phyloP scores from a whole-genome alignment of 2,329 filamentous ascomycete species.

The Epichloe gansuensis region DNA sequence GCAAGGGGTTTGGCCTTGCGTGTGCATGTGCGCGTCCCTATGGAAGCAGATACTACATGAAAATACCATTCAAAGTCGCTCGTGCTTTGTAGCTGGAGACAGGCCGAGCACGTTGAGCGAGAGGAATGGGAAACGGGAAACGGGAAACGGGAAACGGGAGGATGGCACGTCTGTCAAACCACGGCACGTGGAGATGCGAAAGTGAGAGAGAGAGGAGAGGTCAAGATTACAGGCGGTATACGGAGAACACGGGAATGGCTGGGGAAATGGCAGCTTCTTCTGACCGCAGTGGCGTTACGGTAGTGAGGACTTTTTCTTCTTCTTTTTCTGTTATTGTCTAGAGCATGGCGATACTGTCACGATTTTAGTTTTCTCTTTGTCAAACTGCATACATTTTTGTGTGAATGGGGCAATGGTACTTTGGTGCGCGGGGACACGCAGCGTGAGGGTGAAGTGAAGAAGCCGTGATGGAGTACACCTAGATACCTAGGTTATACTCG shows the following conservation, averaged over 20 bases:
- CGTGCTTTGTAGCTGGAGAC: neutral
- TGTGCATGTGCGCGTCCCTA: too few species aligned
- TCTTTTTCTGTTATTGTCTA: constrained; percentile 12
- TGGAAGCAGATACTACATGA: neutral
- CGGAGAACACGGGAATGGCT: neutral
- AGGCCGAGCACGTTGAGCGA: neutral
- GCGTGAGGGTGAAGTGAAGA: too few species aligned
- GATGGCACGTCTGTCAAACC: neutral
- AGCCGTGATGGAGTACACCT: too few species aligned
- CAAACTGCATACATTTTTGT: constrained; percentile 2
- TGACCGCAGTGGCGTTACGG: constrained; percentile 18
- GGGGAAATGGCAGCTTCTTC: constrained; percentile 9
- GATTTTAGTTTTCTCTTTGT: constrained; percentile 13
- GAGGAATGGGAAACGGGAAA: too few species aligned
- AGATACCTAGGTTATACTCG: too few species aligned
- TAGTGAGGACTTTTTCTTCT: constrained; percentile 14
- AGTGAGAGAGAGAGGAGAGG: neutral
- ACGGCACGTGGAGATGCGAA: neutral
- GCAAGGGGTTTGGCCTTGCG: too few species aligned
- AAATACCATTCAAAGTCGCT: neutral
- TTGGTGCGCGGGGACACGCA: neutral
- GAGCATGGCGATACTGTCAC: constrained; percentile 23
- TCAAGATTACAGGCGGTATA: neutral
- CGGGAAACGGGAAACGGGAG: neutral
- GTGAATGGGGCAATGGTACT: neutral